A percentile compares a stretch with the other conserved stretches of the same genome.
Conservation (phyloP, 2,329 filamentous ascomycete genomes). For the Trichocomaceae sp. region DNA sequence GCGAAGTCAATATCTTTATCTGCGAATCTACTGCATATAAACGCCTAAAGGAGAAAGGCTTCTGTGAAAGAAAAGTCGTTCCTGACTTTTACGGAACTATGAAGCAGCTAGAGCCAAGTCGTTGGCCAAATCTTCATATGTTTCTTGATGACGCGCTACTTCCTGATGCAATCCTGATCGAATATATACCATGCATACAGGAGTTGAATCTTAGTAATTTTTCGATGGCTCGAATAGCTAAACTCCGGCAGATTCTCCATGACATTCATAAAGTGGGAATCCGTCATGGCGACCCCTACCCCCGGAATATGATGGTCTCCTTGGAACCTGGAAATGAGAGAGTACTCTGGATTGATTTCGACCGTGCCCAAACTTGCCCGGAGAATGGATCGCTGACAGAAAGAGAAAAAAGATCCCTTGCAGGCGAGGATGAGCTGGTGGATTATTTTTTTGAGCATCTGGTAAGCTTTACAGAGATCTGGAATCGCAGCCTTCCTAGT, state of each 20-base stretch:
- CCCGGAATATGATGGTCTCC: slow-evolving; percentile 17
- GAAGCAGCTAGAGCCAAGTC: slow-evolving; percentile 11
- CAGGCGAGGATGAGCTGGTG: slow-evolving; percentile 14
- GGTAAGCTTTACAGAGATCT: slow-evolving; percentile 9
- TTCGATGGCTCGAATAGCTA: slow-evolving; percentile 3
- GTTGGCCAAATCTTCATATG: slow-evolving; percentile 11
- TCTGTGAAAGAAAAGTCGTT: slow-evolving; percentile 15
- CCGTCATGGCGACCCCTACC: slow-evolving; percentile 16
- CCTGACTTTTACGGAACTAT: slow-evolving; percentile 17
- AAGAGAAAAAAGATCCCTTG: slow-evolving; percentile 12
- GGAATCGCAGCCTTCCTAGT: not conserved
- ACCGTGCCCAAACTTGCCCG: slow-evolving; percentile 16
- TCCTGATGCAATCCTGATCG: slow-evolving; percentile 16
- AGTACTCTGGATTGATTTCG: slow-evolving; percentile 19
- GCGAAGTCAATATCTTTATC: slow-evolving; percentile 16
- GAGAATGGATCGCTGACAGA: slow-evolving; percentile 1
- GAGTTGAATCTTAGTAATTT: slow-evolving; percentile 13
- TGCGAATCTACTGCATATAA: slow-evolving; percentile 17
- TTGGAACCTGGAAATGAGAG: slow-evolving; percentile 4
- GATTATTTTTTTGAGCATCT: slow-evolving; percentile 16
- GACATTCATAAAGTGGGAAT: slow-evolving; percentile 13
- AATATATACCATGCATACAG: slow-evolving; percentile 14
- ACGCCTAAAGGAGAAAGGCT: slow-evolving; percentile 16
- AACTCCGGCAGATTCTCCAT: slow-evolving; percentile 12
- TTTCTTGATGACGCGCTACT: slow-evolving; percentile 15